Percentiles rank a stretch among this genome's conserved stretches.
These are phyloP conservation scores for Manihot esculenta DNA, from an alignment of 441 rosid species.

Conservation along the genomic window DNA sequence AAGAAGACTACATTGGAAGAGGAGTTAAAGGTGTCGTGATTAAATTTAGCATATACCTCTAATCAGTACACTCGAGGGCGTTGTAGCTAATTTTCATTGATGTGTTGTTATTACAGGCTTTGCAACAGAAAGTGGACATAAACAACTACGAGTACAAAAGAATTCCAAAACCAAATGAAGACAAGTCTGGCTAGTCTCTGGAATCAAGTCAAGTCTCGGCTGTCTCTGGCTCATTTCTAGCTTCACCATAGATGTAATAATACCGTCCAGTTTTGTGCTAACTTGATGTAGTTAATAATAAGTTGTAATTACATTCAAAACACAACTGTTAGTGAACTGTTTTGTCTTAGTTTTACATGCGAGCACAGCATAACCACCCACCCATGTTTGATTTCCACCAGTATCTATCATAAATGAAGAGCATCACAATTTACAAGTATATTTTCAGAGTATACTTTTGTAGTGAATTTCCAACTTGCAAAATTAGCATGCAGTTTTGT, in stretches of 20 bases:
- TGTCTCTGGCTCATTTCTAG: slow-evolving; percentile 8
- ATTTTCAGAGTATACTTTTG: too few species aligned
- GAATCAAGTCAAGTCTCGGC: slow-evolving; percentile 50
- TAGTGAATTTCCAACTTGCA: too few species aligned
- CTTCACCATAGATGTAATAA: neutral
- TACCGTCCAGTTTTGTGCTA: neutral
- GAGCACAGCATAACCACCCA: neutral
- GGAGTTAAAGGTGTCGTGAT: slow-evolving; percentile 62
- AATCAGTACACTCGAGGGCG: neutral
- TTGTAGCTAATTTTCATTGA: neutral
- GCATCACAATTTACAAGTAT: too few species aligned
- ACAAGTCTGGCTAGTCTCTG: slow-evolving; percentile 32
- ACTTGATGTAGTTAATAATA: neutral
- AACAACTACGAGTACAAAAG: slow-evolving; percentile 73
- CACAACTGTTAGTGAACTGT: neutral
- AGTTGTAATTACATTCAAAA: neutral
- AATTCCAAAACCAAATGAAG: slow-evolving; percentile 73
- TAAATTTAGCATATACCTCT: neutral
- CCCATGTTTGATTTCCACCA: too few species aligned
- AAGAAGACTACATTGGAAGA: slow-evolving; percentile 75
- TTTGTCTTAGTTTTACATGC: neutral
- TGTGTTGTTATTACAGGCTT: slow-evolving; percentile 45
- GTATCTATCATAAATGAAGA: too few species aligned
- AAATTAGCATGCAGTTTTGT: too few species aligned
- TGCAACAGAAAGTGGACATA: slow-evolving; percentile 73